Conservation (phyloP, 768 basidiomycete genomes). For the Collybia sordida region DNA sequence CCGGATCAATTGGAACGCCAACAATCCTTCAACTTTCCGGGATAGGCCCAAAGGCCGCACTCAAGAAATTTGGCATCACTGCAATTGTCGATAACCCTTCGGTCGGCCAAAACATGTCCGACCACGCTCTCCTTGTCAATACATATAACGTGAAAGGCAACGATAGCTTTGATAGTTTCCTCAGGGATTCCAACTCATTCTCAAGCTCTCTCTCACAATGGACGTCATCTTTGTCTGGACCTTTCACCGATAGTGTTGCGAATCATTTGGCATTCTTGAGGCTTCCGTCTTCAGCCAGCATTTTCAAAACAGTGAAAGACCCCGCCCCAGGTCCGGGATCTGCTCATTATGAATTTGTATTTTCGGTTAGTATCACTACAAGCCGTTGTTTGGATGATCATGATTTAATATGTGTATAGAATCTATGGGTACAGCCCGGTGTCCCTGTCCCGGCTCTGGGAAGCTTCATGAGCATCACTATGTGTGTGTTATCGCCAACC, state of each 20-base stretch:
- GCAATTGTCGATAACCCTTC: background rate
- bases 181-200: constrained; percentile 16
- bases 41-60: background rate
- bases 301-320: constrained; percentile 13
- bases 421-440: constrained; percentile 9
- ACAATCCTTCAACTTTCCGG: constrained; percentile 6
- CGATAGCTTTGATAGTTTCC: constrained; percentile 14
- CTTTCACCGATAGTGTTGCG: constrained; percentile 19
- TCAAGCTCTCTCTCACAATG: constrained; percentile 15
- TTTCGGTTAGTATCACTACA: constrained; percentile 9
- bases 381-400: too few species aligned
- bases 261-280: constrained; percentile 18
- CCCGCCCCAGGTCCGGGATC: constrained; percentile 22
- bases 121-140: constrained; percentile 1
- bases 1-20: constrained; percentile 8
- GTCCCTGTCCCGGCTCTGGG: constrained; percentile 12
- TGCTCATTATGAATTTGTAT: constrained; percentile 23
- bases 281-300: constrained; percentile 6
- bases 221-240: constrained; percentile 21
- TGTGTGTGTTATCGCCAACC: constrained; percentile 14
- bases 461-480: constrained; percentile 12
- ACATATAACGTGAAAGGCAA: background rate
- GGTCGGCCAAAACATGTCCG: background rate
- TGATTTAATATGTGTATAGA: too few species aligned
- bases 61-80: background rate